Evolutionary conservation across 768 basidiomycete genomes (phyloP).

Genomic region (Agaricus sinodeliciosus): DNA sequence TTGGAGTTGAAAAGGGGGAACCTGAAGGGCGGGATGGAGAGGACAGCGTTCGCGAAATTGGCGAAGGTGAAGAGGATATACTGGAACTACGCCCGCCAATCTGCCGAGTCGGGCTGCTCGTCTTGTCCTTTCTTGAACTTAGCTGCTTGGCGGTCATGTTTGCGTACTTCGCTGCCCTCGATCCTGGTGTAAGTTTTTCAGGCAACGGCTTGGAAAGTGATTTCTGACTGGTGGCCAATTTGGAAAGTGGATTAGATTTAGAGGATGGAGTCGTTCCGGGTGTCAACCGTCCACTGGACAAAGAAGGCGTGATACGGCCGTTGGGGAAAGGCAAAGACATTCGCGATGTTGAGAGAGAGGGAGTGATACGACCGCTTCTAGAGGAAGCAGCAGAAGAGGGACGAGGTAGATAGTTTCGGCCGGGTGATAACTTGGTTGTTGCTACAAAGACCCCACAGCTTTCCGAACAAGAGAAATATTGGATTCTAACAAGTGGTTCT

Average conservation of each 20-base stretch:
- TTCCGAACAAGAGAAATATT: conserved; percentile 81
- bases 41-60: conserved; percentile 27
- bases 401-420: conserved; percentile 39
- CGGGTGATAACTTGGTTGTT: conserved; percentile 70
- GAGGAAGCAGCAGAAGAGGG: conserved; percentile 81
- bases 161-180: conserved; percentile 78
- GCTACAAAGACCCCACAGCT: conserved; percentile 91
- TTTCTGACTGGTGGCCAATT: conserved; percentile 24
- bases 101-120: conserved; percentile 4
- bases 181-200: conserved; percentile 67
- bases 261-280: conserved; percentile 32
- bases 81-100: conserved; percentile 19
- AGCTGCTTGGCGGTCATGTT: conserved; percentile 83
- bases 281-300: conserved; percentile 29
- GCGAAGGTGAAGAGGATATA: conserved; percentile 24
- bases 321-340: conserved; percentile 32
- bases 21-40: conserved; percentile 41
- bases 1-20: conserved; percentile 69
- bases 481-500: conserved; percentile 39
- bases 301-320: conserved; percentile 46
- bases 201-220: conserved; percentile 24
- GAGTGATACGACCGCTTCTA: conserved; percentile 49
- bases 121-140: conserved; percentile 31
- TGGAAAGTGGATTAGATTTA: conserved; percentile 23
- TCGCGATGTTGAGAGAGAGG: conserved; percentile 33